Percentiles rank a stretch among this genome's conserved stretches.
Conservation (phyloP, 2,329 filamentous ascomycete genomes). For the Ceratocystiopsis minuta region DNA sequence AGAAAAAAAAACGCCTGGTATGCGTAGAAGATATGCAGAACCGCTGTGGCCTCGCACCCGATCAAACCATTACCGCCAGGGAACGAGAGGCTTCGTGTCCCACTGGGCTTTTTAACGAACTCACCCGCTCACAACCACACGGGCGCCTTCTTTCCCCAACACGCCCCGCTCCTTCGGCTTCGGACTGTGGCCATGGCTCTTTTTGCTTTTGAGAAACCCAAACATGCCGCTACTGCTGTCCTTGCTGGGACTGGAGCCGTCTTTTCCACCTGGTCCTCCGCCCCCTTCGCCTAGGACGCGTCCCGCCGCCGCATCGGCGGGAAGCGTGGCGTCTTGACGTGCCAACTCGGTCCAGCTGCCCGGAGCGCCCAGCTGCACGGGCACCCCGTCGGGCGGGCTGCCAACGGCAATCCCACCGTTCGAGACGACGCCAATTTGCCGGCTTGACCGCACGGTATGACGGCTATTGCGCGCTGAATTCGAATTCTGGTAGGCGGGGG, state of each 20-base stretch:
- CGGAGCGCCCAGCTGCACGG: slow-evolving; percentile 64
- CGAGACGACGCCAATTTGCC: slow-evolving; percentile 20
- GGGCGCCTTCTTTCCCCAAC: slow-evolving; percentile 81
- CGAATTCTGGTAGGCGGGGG: slow-evolving; percentile 28
- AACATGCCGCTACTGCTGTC: slow-evolving; percentile 57
- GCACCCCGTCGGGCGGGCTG: slow-evolving; percentile 67
- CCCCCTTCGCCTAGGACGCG: slow-evolving; percentile 29
- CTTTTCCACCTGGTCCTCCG: slow-evolving; percentile 27
- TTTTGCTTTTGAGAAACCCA: slow-evolving; percentile 76
- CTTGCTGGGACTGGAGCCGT: slow-evolving; percentile 30
- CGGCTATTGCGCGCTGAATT: slow-evolving; percentile 11
- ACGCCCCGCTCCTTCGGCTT: slow-evolving; percentile 91
- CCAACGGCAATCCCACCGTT: slow-evolving; percentile 51
- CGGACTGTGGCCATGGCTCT: slow-evolving; percentile 75
- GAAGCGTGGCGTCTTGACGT: slow-evolving; percentile 61
- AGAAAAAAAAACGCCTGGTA: background rate
- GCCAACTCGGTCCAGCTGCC: slow-evolving; percentile 86
- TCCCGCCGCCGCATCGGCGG: slow-evolving; percentile 42
- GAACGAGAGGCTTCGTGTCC: background rate
- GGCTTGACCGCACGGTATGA: slow-evolving; percentile 1
- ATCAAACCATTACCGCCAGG: background rate
- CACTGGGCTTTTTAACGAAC: too few relatives aligned
- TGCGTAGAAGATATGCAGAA: background rate
- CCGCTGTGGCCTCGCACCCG: too few relatives aligned
- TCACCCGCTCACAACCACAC: slow-evolving; percentile 48